Percentiles rank a stretch among this genome's conserved stretches.
phyloP scores from a whole-genome alignment of 345 rosid species.

The Turnera subulata region DNA sequence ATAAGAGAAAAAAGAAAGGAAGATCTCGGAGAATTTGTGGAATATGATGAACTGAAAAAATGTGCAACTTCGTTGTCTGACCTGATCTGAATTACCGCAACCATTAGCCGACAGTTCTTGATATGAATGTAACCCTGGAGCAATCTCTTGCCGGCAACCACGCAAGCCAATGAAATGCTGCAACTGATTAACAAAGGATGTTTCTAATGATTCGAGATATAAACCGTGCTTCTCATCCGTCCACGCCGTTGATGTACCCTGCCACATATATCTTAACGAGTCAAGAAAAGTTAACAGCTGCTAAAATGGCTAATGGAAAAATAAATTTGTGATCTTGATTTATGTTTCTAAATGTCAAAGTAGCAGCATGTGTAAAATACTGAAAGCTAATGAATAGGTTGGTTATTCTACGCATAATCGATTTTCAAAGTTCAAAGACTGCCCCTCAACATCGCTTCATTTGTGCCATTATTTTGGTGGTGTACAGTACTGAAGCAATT shows the following conservation, averaged over 20 bases:
- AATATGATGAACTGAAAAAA: background rate
- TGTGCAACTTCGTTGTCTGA: constrained; percentile 13
- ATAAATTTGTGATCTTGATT: too few species aligned
- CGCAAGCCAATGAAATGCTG: constrained; percentile 29
- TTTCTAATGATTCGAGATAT: constrained; percentile 58
- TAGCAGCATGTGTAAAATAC: too few species aligned
- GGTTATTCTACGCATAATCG: too few species aligned
- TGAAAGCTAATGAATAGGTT: too few species aligned
- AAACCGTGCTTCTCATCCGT: constrained; percentile 67
- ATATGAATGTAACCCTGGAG: constrained; percentile 17
- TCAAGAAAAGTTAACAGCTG: background rate
- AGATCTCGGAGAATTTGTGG: background rate
- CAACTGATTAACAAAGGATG: constrained; percentile 63
- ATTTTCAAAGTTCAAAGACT: too few species aligned
- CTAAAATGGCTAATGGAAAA: background rate
- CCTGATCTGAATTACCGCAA: constrained; percentile 43
- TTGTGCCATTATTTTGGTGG: too few species aligned
- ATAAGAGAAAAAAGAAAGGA: constrained; percentile 7
- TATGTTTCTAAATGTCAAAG: too few species aligned
- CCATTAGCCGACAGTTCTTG: constrained; percentile 6
- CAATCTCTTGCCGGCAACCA: constrained; percentile 16
- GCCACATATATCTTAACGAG: constrained; percentile 10
- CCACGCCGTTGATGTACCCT: constrained; percentile 52
- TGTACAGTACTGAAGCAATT: too few species aligned
- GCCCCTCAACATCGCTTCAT: too few species aligned